These are phyloP conservation scores for Allium fistulosum DNA, from an alignment of 106 monocot genomes.

Conservation along the genomic window DNA sequence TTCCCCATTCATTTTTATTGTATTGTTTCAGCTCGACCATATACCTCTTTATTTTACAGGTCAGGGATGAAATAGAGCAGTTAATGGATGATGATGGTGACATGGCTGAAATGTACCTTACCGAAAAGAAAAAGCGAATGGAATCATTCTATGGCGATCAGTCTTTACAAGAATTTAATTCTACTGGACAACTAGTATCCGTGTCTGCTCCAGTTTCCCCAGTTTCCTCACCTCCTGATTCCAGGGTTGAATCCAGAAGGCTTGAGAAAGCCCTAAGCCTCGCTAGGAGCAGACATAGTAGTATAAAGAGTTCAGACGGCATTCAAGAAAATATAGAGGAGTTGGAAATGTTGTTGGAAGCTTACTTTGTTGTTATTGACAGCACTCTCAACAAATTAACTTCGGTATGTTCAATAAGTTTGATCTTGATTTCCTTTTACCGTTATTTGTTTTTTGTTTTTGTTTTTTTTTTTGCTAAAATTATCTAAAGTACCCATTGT, in stretches of 20 bases:
- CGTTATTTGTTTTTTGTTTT: too few species aligned
- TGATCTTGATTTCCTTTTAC: not conserved
- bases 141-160: slow-evolving; percentile 55
- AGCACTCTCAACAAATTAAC: slow-evolving; percentile 67
- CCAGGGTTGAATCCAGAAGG: slow-evolving; percentile 22
- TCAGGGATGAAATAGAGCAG: slow-evolving; percentile 91
- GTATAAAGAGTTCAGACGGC: slow-evolving; percentile 56
- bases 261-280: slow-evolving; percentile 52
- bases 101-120: slow-evolving; percentile 91
- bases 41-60: slow-evolving; percentile 30
- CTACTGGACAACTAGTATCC: slow-evolving; percentile 22
- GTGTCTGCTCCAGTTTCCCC: slow-evolving; percentile 53
- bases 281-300: slow-evolving; percentile 64
- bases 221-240: slow-evolving; percentile 40
- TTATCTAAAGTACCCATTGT: not conserved
- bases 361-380: slow-evolving; percentile 84
- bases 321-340: slow-evolving; percentile 49
- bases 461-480: not conserved
- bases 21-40: not conserved
- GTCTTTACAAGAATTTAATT: slow-evolving; percentile 23
- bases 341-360: slow-evolving; percentile 92
- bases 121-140: slow-evolving; percentile 65
- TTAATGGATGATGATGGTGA: slow-evolving; percentile 89
- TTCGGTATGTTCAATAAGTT: slow-evolving; percentile 23
- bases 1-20: not conserved